Conservation (phyloP, 2,329 filamentous ascomycete species). For the Fusarium dimerum region DNA sequence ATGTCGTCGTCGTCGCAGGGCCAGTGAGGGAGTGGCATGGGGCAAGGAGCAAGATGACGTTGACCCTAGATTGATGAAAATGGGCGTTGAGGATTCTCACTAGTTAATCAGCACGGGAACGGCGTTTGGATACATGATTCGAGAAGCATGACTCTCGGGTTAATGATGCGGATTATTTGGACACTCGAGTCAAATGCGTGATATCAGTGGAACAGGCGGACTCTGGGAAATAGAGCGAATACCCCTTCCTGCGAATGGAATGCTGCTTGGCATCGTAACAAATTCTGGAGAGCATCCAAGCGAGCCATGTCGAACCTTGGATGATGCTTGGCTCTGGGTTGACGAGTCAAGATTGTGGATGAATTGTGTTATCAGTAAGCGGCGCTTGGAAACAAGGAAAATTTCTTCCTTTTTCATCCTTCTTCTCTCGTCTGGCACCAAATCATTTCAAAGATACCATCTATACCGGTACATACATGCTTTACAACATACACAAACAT, state of each 20-base stretch:
- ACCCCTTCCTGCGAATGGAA: not conserved
- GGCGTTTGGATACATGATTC: constrained; percentile 14
- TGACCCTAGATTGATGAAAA: not conserved
- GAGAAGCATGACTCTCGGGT: constrained; percentile 1
- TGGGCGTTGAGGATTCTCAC: constrained; percentile 4
- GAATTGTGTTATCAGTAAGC: not conserved
- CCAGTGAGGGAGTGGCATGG: constrained; percentile 4
- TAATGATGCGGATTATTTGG: constrained; percentile 6
- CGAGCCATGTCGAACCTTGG: not conserved
- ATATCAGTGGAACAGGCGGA: constrained; percentile 1
- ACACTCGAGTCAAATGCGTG: constrained; percentile 1
- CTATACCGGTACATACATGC: not conserved
- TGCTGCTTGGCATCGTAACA: not conserved
- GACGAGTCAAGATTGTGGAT: not conserved
- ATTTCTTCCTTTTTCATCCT: not conserved
- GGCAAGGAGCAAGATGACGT: not conserved
- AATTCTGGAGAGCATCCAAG: not conserved
- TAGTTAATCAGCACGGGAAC: constrained; percentile 12
- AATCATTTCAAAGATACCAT: not conserved
- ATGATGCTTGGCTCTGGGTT: not conserved
- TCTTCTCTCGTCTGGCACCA: not conserved
- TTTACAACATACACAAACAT: not conserved
- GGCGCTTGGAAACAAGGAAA: not conserved
- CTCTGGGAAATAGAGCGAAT: constrained; percentile 13
- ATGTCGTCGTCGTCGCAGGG: constrained; percentile 22